These are phyloP conservation scores for Colletotrichum agaves DNA, from an alignment of 2,329 filamentous ascomycete genomes.

Conservation along the genomic window DNA sequence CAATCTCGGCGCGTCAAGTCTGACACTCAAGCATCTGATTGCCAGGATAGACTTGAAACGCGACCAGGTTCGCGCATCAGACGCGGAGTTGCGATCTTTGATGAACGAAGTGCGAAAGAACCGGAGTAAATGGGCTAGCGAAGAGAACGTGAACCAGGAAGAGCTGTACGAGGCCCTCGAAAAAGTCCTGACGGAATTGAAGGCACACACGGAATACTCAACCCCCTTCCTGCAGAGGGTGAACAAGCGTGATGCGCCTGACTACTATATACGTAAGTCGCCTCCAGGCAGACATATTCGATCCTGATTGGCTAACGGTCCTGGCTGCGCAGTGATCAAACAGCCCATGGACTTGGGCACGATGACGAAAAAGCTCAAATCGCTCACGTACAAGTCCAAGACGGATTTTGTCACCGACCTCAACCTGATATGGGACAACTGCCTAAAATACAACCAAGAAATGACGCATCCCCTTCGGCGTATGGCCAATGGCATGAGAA, in stretches of 20 bases:
- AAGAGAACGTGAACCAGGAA: constrained; percentile 97
- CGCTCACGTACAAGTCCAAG: constrained; percentile 84
- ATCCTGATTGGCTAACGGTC: constrained; percentile 40
- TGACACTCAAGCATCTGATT: constrained; percentile 97
- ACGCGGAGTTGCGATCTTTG: constrained; percentile 88
- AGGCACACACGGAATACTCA: constrained; percentile 96
- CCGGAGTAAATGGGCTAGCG: constrained; percentile 97
- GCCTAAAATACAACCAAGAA: constrained; percentile 93
- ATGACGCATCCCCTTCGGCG: constrained; percentile 87
- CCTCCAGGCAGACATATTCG: constrained; percentile 16
- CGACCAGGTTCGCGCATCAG: constrained; percentile 88
- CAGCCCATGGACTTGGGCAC: constrained; percentile 97
- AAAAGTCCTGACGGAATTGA: constrained; percentile 96
- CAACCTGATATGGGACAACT: constrained; percentile 97
- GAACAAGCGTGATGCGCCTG: constrained; percentile 95
- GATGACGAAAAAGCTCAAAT: constrained; percentile 98
- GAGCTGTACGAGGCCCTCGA: constrained; percentile 97
- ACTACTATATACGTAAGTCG: constrained; percentile 87
- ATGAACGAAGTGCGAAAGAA: constrained; percentile 99
- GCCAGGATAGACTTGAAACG: constrained; percentile 94
- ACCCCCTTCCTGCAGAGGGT: constrained; percentile 94
- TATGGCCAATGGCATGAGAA: constrained; percentile 96
- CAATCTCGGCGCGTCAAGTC: constrained; percentile 93
- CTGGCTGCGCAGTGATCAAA: constrained; percentile 76
- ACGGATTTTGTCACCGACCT: constrained; percentile 94